A percentile compares a stretch with the other conserved stretches of the same genome.
phyloP scores from a whole-genome alignment of 345 rosid species.

The Syzygium aromaticum region DNA sequence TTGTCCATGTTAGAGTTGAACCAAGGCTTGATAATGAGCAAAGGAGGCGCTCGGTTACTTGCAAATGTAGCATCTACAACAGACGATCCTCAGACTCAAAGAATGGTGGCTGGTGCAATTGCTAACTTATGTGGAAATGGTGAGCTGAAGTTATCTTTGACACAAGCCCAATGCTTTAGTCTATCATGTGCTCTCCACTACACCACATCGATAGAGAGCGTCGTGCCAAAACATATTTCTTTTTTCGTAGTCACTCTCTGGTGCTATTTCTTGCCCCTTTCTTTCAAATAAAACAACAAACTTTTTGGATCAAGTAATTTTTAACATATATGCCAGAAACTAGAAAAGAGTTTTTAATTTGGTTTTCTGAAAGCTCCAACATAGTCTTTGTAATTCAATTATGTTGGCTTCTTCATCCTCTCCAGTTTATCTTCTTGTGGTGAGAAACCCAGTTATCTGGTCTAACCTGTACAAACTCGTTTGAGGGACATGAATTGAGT shows the following conservation, averaged over 20 bases:
- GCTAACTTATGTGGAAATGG: conserved; percentile 96
- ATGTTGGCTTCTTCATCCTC: background rate
- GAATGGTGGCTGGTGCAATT: conserved; percentile 97
- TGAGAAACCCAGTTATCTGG: background rate
- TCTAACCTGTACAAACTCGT: background rate
- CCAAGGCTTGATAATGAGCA: conserved; percentile 81
- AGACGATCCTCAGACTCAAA: conserved; percentile 78
- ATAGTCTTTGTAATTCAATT: background rate
- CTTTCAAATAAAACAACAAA: background rate
- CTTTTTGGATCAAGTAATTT: background rate
- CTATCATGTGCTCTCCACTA: background rate
- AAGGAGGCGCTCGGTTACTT: conserved; percentile 72
- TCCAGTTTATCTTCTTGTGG: background rate
- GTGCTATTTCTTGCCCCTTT: background rate
- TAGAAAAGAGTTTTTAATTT: background rate
- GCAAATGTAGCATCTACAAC: conserved; percentile 66
- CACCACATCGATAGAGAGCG: background rate
- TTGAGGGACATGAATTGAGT: background rate
- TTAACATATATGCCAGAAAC: background rate
- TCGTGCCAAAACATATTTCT: background rate
- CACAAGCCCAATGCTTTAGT: background rate
- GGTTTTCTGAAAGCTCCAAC: background rate
- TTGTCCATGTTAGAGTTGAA: conserved; percentile 45
- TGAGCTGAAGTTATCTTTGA: conserved; percentile 15
- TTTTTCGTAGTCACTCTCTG: background rate